phyloP scores from a whole-genome alignment of 768 basidiomycete species.

The Termitomyces sp. region DNA sequence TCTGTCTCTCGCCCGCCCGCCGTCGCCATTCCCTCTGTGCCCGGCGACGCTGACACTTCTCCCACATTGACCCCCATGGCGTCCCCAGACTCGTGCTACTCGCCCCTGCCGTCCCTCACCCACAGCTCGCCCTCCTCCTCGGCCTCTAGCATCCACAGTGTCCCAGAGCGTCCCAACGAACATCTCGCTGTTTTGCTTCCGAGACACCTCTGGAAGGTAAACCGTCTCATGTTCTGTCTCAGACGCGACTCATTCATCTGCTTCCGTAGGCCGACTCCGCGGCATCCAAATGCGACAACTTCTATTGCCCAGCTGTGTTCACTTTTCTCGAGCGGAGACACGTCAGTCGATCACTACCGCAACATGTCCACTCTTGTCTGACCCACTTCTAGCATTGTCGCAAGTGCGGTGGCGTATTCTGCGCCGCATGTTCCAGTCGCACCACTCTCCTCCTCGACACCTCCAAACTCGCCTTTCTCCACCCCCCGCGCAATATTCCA shows the following conservation, averaged over 20 bases:
- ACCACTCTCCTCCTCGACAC: conserved; percentile 66
- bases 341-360: conserved; percentile 36
- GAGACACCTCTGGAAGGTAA: conserved; percentile 70
- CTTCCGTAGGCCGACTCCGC: conserved; percentile 51
- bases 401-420: conserved; percentile 80
- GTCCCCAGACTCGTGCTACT: conserved; percentile 20
- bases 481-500: conserved; percentile 66
- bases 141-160: conserved; percentile 23
- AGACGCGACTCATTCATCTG: conserved; percentile 13
- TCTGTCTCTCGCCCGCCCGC: conserved; percentile 14
- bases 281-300: conserved; percentile 65
- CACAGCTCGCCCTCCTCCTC: conserved; percentile 31
- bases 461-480: conserved; percentile 62
- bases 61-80: conserved; percentile 5
- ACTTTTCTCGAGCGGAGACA: conserved; percentile 72
- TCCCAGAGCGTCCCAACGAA: conserved; percentile 46
- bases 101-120: conserved; percentile 20
- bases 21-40: neutral
- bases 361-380: conserved; percentile 13
- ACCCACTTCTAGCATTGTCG: conserved; percentile 59
- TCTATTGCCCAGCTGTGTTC: conserved; percentile 62
- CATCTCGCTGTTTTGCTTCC: conserved; percentile 75
- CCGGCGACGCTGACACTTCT: neutral
- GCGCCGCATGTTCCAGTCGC: conserved; percentile 54
- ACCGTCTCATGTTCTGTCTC: conserved; percentile 10